Evolutionary conservation across 2,329 filamentous ascomycete genomes (phyloP), one percentile per base, ranked within the genome.

Genomic region (Fusarium metavorans): DNA sequence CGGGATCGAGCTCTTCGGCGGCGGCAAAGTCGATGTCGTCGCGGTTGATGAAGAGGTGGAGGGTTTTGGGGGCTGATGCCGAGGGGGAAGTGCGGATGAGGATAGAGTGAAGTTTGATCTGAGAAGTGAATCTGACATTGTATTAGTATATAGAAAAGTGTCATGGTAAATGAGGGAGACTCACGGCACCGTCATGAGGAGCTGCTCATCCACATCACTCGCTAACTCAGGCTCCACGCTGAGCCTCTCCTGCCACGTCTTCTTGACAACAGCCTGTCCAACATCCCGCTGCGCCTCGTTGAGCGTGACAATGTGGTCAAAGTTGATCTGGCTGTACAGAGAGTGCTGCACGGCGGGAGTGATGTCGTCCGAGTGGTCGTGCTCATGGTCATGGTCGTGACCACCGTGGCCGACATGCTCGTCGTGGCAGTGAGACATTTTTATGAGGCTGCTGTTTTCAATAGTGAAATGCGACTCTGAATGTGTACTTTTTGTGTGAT

Each of bases 341-440:
- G 95, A 95, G 78, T 92, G 93, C 83, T 98, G 96, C 18, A 98
- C 88, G 2, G 95, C 96, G 1, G 97, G 97, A 2, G 94, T 95
- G 78, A 98, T 91, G 86, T 98, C 96, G 85, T 98, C 94, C 56
- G 90, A 92, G 85, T 98, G 96, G 83, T 98, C 95, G 82, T 98
- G 95, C 48, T 86, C 89, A 68, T 88, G 84, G 72, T 88, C 84
- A 77, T 91, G 86, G 67, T 86, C 87, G 76, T 90, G 88, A 73
- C 86, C 86, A 72, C 87, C 85, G 72, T 90, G 88, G 71, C 85
- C 81, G 27, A 80, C 81, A 76, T 88, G 87, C 72, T 89, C 87
- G 72, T 88, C 84, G 80, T 88, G 87, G 75, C 87, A 88, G 79
- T 88, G 87, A 45, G 83, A 83, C 84, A 85, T 85, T 67, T 7